Base-by-base conservation (phyloP, 2,329 filamentous ascomycete species). In the Colletotrichum tabaci region DNA sequence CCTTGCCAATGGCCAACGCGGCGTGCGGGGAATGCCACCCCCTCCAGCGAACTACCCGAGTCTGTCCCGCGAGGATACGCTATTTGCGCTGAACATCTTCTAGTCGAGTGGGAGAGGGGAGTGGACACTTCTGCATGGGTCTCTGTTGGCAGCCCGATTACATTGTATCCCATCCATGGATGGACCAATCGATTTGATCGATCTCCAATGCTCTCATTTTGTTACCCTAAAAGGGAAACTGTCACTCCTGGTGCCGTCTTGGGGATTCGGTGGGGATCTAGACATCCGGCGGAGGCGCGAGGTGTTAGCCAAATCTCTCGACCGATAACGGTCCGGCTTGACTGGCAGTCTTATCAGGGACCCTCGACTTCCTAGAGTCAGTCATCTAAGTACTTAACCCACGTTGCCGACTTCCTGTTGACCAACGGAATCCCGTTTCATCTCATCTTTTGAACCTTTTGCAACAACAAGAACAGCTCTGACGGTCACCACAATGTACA, bases 241-340 rank as follows among this genome's bases (percentile, higher is more conserved):
- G 44, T 44, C 18, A 26, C 42, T 50, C 35, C 15, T 4, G 18
- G 23, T 26, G 21, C 21, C 18, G 42, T 66, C 12, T 30, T 49
- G 49, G 18, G 38, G 21, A 16, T 40, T 46, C 30, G 52, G 23
- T 44, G 53, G 16, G 58, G 46, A 42, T 40, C 57, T 8, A 21
- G 47, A 16, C n/a, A 18, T 16, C 42, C 35, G n/a, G 46, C 21
- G 21, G 40, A 49, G 26, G 23, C 21, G 30, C n/a, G 30, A 46
- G 18, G 23, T 35, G 40, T 15, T n/a, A n/a, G 35, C 58, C 35
- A 35, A 38, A 44, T 26, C 44, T 9, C 26, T 55, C 30, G 46
- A 46, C 65, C 65, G 65, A 69, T 72, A 72, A 64, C 65, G 69
- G 52, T 68, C 47, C 53, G 18, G n/a, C 23, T 58, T 38, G 58